Base-by-base conservation (phyloP, 768 basidiomycete genomes). In the Tricholoma sp. region DNA sequence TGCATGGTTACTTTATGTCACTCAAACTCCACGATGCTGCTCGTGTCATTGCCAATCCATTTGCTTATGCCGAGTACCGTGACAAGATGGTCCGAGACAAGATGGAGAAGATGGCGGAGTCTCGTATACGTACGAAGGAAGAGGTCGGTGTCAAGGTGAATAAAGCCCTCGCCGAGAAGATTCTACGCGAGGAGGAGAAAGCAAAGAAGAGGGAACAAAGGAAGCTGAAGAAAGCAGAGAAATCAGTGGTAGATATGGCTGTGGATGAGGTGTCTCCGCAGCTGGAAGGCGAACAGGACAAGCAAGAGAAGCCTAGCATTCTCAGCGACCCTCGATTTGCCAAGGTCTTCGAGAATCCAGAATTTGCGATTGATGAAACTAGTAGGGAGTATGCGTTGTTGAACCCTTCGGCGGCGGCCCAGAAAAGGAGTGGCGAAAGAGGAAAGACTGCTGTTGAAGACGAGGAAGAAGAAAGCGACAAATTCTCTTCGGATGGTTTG, bases 1-100 rank as follows among this genome's bases (percentile, higher is more conserved):
- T 99, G 96, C 97, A 99, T 72, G 97, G 97, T 43, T 98, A 95
- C 83, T 98, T 99, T 77, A 73, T 98, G 60, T 91, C 94, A 4
- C 85, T 98, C 73, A 92, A 94, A 66, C 83, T 98, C 5, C 98
- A 98, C 76, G 92, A 95, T 64, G 89, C 95, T 52, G 97, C 97
- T 1, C 87, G 95, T 31, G 82, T 96, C 61, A 94, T 98, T 63
- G 88, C 94, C 56, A 98, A 98, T 75, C 97, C 97, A 2, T 95
- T 93, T 69, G 93, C 88, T 9, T 98, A 98, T 70, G 86, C 86
- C 39, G 97, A 99, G 67, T 87, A 98, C 71, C 88, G 94, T 61
- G 94, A 96, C 71, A 88, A 86, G 66, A 74, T 93, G 67, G 81
- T 98, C 54, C 82, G 83, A 52, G 88, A 92, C 66, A 93, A 94